Conservation (phyloP, 108 stramenopile genomes). For the Licmophora abbreviata region DNA sequence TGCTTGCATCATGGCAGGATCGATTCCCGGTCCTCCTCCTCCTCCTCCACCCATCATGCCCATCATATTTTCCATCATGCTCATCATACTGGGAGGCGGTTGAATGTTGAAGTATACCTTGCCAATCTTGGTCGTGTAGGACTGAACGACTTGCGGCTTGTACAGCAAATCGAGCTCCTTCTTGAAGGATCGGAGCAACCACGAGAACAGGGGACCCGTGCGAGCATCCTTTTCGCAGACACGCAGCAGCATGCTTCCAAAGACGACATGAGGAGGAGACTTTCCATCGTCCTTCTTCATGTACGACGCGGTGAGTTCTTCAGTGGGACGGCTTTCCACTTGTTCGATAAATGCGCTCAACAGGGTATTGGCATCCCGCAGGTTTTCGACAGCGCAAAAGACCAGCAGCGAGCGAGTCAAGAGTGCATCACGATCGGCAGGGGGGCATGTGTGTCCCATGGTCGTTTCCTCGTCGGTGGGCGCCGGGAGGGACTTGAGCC, state of each 20-base stretch:
- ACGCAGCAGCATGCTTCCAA: conserved; percentile 63
- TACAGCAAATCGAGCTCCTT: conserved; percentile 60
- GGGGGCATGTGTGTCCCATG: conserved; percentile 62
- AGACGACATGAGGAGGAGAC: conserved; percentile 62
- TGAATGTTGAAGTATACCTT: conserved; percentile 84
- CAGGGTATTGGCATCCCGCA: conserved; percentile 61
- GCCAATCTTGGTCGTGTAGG: conserved; percentile 82
- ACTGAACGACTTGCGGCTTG: conserved; percentile 57
- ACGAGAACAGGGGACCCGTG: conserved; percentile 75
- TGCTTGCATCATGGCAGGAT: conserved; percentile 84
- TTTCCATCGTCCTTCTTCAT: conserved; percentile 69
- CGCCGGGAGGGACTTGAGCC: conserved; percentile 52
- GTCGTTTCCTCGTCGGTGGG: conserved; percentile 63
- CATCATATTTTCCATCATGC: conserved; percentile 89
- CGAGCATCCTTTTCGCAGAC: conserved; percentile 76
- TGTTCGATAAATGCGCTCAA: conserved; percentile 36
- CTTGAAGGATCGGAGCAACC: conserved; percentile 72
- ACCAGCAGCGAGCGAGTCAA: conserved; percentile 72
- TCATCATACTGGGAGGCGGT: conserved; percentile 82
- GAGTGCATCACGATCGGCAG: conserved; percentile 69
- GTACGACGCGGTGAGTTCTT: conserved; percentile 61
- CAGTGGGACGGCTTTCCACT: conserved; percentile 48
- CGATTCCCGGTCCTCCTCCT: conserved; percentile 50
- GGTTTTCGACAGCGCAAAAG: conserved; percentile 63
- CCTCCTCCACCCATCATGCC: conserved; percentile 59